Evolutionary conservation across 495 filamentous ascomycete genomes (phyloP).

Genomic region (Podospora pseudoanserina): DNA sequence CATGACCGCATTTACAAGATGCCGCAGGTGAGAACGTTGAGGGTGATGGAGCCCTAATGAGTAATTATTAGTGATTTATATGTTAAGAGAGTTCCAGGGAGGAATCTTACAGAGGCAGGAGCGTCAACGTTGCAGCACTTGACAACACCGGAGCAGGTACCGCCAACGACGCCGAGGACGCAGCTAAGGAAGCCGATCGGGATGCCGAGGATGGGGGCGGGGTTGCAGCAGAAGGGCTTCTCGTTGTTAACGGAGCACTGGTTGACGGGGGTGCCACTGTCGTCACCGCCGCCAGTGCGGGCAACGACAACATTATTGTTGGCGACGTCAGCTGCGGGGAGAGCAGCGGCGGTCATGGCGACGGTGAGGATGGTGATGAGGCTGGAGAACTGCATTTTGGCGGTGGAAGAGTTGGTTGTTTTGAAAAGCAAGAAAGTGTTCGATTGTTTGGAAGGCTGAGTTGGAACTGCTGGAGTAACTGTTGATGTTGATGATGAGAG

Average conservation of each 20-base stretch:
- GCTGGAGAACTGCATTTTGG: constrained; percentile 19
- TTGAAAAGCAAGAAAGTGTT: not conserved
- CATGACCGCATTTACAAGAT: not conserved
- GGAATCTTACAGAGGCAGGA: not conserved
- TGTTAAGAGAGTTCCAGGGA: too few species aligned
- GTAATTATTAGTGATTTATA: not conserved
- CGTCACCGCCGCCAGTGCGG: constrained; percentile 14
- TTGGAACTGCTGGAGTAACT: not conserved
- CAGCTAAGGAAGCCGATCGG: constrained; percentile 3
- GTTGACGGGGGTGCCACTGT: not conserved
- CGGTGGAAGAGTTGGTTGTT: not conserved
- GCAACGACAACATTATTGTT: not conserved
- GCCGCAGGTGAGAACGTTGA: not conserved
- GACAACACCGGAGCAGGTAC: constrained; percentile 4
- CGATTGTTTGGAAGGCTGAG: not conserved
- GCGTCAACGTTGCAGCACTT: not conserved
- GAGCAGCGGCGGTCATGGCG: constrained; percentile 16
- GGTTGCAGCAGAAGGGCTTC: constrained; percentile 18
- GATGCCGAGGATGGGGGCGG: constrained; percentile 1
- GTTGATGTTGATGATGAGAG: constrained; percentile 1
- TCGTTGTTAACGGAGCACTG: constrained; percentile 1
- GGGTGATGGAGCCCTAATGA: not conserved
- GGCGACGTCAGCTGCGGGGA: constrained; percentile 8
- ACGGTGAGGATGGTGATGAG: constrained; percentile 14
- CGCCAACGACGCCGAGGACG: constrained; percentile 5